Base-by-base conservation (phyloP, 352 stramenopile genomes). In the Phytopythium aichiense region DNA sequence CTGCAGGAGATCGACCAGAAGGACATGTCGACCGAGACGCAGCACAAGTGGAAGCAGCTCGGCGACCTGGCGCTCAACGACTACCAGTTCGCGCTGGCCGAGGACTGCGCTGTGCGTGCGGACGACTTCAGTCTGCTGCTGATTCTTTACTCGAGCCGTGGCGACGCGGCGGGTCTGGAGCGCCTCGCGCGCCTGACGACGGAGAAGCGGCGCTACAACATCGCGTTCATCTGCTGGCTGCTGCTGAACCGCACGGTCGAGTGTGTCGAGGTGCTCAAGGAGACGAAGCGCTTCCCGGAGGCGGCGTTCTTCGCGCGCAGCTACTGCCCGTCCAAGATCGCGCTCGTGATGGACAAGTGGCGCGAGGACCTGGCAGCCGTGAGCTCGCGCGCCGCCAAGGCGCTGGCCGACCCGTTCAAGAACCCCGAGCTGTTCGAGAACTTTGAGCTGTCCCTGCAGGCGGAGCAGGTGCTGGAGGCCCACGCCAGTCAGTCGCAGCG, bases 221-320 rank as follows among this genome's bases (percentile, higher is more conserved):
- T 99, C 63, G 93, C 94, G 20, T 99, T 99, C 63, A 74, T 99
- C 12, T 95, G 93, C 31, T 93, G 92, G 73, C 80, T 99, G n/a
- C 67, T 99, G 31, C 92, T 98, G 38, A 89, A 94, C 45, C 94
- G 98, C 58, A 91, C 97, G n/a, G 94, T 96, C 43, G 91, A 97
- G 28, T 99, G 97, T 68, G 85, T 98, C 43, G 82, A 98, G 51
- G 77, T 99, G 59, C 81, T 99, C 37, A 88, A 98, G 55, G 81
- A 95, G 43, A 97, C 93, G 0, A 97, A 98, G 63, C 83, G 97
- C 42, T 84, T 99, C 52, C 96, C 98, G 8, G 97, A 99, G 72
- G 97, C 98, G 23, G 97, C 98, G 0, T 98, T 99, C 76, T 98
- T 99, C 76, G 95, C 97, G 16, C 91, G 98, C 48, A 99, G 96